Base-by-base conservation (phyloP, 2,329 filamentous ascomycete species). In the Fusarium multiceps region DNA sequence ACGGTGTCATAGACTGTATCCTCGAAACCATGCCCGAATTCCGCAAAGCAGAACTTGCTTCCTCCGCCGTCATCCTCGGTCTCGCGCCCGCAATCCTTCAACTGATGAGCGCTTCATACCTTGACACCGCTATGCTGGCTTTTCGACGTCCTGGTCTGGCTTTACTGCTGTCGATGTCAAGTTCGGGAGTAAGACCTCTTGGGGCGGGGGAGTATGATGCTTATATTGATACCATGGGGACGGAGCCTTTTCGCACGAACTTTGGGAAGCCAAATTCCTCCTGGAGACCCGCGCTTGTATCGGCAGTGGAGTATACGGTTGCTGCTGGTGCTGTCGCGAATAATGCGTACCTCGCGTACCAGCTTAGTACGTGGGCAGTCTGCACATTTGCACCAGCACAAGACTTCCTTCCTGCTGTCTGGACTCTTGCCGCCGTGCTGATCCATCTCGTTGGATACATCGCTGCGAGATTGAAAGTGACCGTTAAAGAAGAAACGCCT, bases 31-130 rank as follows among this genome's bases (percentile, higher is more conserved):
- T 71, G 56, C 63, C 63, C 11, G 73, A 75, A 12, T 75, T 56
- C 21, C 65, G 71, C 45, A 75, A 76, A 45, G 63, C 73, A 3
- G 74, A 76, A 20, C 54, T 76, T 3, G 64, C 61, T 6, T 61
- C 72, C 10, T 62, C 63, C 9, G 66, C 63, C 28, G 72, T 76
- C 8, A 61, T 74, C 6, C 63, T 75, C 2, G 74, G 72, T 9
- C 62, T 72, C 6, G 49, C 68, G 0, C 74, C 74, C 2, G 42
- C 60, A 1, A 43, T 71, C 0, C 55, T 76, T 2, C 71, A 75
- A 25, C 28, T 60, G 2, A 23, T 74, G 32, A 69, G 72, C 6
- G 68, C 61, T 2, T 69, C 62, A 0, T 68, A 67, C 6, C 63
- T 72, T 2, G 73, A 76, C 16, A 74, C 71, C 4, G 68, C 71